Base-by-base conservation (phyloP, 805 yeast species). In the Starmerella vitae region DNA sequence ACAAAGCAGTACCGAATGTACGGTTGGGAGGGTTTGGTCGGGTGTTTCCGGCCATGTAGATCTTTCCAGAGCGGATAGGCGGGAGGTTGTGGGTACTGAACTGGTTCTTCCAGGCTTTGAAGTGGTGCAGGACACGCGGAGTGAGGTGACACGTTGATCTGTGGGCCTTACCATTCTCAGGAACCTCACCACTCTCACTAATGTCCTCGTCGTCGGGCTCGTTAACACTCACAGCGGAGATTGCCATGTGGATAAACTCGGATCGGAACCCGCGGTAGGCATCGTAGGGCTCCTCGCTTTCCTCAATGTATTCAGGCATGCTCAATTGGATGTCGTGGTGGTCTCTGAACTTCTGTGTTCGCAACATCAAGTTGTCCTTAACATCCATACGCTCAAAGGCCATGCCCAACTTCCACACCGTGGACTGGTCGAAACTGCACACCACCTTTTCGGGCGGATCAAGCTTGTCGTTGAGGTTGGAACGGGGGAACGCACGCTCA, bases 31-130 rank as follows among this genome's bases (percentile, higher is more conserved):
- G 43, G 8, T 47, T 33, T 2, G 44, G 34, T 2, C 38, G 45
- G 4, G 51, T 47, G 14, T 47, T 55, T 6, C 17, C 17, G 7
- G 14, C 30, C 13, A 58, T 60, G 62, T 83, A 88, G 19, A 91
- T 54, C 1, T 61, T 57, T 0, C 97, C 96, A 33, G 71, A 67
- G 37, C 93, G 69, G 13, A 84, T 70, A 0, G 97, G 94, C 17
- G 86, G 63, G 37, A 84, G 74, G 48, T 79, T 66, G 39, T 78
- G 76, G 20, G 88, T 78, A n/a, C 78, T 70, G 58, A 88, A 88
- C 47, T 81, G 68, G 25, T 61, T 60, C 94, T 95, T 86, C 97
- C 97, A 91, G 4, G 58, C 54, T 52, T 74, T 75, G 61, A 91
- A 85, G 43, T 75, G 79, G 6, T 61, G 55, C 48, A 88, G 66